Percentiles rank a stretch among this genome's conserved stretches.
Conservation (phyloP, 2,329 filamentous ascomycete genomes). For the Penicillium sp. region DNA sequence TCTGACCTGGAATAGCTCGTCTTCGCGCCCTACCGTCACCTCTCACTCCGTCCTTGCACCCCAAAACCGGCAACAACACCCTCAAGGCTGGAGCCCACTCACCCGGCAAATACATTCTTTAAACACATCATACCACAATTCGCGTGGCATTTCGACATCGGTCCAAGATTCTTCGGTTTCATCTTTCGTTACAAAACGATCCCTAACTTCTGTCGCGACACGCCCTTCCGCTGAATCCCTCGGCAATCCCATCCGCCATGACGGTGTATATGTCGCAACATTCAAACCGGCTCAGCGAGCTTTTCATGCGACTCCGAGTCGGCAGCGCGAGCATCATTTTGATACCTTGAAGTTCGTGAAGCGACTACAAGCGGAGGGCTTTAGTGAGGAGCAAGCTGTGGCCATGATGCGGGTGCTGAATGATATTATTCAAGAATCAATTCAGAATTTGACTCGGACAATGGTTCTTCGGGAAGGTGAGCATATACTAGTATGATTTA, state of each 20-base stretch:
- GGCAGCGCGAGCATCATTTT: conserved; percentile 80
- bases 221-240: conserved; percentile 16
- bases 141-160: conserved; percentile 13
- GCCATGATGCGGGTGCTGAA: conserved; percentile 98
- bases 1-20: conserved; percentile 39
- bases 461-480: conserved; percentile 92
- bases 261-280: conserved; percentile 45
- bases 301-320: conserved; percentile 61
- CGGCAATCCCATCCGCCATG: conserved; percentile 38
- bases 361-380: conserved; percentile 79
- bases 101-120: conserved; percentile 19
- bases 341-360: conserved; percentile 97
- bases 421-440: conserved; percentile 96
- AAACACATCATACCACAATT: conserved; percentile 8
- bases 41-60: conserved; percentile 23
- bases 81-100: conserved; percentile 21
- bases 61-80: conserved; percentile 21
- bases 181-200: conserved; percentile 19
- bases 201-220: conserved; percentile 12
- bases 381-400: conserved; percentile 88
- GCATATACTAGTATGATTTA: neutral
- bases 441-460: conserved; percentile 92
- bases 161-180: conserved; percentile 11
- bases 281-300: conserved; percentile 40
- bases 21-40: conserved; percentile 28